Percentiles rank a stretch among this genome's conserved stretches.
Evolutionary conservation across 129 eudicot genomes (phyloP).

Genomic region (Pittosporum tobira): DNA sequence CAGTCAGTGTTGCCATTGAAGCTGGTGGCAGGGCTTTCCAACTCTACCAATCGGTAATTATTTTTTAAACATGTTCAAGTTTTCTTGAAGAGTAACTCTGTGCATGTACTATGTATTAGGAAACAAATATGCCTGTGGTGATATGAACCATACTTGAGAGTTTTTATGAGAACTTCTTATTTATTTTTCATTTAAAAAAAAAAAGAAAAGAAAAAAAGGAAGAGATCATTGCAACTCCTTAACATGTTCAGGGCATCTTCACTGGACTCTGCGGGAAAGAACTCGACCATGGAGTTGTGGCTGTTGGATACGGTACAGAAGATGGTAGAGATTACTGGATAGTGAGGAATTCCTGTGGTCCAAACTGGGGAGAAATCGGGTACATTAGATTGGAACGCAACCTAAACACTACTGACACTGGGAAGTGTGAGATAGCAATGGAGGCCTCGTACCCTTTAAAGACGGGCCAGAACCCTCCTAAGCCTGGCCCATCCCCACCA

Average conservation of each 20-base stretch:
- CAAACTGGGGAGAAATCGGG: constrained; percentile 75
- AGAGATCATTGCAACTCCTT: too few relatives aligned
- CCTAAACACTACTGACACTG: constrained; percentile 22
- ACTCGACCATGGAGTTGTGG: constrained; percentile 75
- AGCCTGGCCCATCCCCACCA: constrained; percentile 75
- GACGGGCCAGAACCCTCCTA: constrained; percentile 62
- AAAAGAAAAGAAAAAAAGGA: too few relatives aligned
- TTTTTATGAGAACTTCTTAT: too few relatives aligned
- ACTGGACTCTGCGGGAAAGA: constrained; percentile 61
- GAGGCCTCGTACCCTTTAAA: constrained; percentile 61
- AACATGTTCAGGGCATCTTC: constrained; percentile 48
- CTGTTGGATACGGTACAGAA: constrained; percentile 70
- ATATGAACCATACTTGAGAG: too few relatives aligned
- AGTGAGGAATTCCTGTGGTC: constrained; percentile 86
- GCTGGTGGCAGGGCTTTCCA: constrained; percentile 60
- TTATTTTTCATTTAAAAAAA: too few relatives aligned
- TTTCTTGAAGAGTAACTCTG: too few relatives aligned
- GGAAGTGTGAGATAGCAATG: constrained; percentile 77
- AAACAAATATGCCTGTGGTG: too few relatives aligned
- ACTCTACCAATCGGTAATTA: constrained; percentile 37
- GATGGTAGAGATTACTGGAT: constrained; percentile 68
- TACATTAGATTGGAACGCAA: constrained; percentile 69
- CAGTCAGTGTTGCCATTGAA: constrained; percentile 57
- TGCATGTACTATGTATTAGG: too few relatives aligned
- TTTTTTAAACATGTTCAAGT: too few relatives aligned